Conservation (phyloP, 106 monocot genomes). For the Apostasia shenzhenica region DNA sequence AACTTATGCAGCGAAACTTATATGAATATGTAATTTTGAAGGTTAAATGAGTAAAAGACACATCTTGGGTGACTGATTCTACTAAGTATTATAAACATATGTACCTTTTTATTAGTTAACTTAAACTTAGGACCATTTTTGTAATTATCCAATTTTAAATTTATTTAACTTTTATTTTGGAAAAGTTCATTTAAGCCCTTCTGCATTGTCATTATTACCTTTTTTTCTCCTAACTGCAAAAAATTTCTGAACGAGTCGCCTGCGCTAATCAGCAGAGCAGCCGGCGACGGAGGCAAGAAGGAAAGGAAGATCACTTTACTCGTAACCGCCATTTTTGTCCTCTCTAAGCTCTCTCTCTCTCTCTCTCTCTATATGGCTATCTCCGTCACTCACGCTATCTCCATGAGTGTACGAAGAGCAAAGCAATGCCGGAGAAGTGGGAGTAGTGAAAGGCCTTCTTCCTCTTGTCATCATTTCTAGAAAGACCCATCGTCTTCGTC, state of each 20-base stretch:
- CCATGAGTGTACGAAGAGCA: constrained; percentile 10
- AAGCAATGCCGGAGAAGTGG: constrained; percentile 1
- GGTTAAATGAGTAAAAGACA: too few relatives aligned
- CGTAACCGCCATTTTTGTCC: constrained; percentile 8
- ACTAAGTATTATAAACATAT: too few relatives aligned
- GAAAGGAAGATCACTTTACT: neutral
- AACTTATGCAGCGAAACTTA: too few relatives aligned
- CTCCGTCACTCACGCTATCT: neutral
- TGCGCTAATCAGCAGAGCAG: constrained; percentile 6
- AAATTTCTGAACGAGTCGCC: neutral
- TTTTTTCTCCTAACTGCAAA: constrained; percentile 5
- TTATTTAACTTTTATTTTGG: neutral
- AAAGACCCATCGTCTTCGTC: neutral
- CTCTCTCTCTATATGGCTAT: neutral
- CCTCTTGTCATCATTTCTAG: neutral
- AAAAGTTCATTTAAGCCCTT: neutral
- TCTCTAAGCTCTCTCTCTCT: constrained; percentile 4
- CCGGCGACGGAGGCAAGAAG: neutral
- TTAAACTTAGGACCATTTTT: too few relatives aligned
- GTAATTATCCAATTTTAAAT: too few relatives aligned
- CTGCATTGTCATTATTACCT: constrained; percentile 3
- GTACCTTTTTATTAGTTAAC: too few relatives aligned
- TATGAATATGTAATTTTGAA: too few relatives aligned
- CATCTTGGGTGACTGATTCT: too few relatives aligned
- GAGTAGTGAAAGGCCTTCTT: neutral